Base-by-base conservation (phyloP, 2,329 filamentous ascomycete genomes). In the Fusarium falciforme region DNA sequence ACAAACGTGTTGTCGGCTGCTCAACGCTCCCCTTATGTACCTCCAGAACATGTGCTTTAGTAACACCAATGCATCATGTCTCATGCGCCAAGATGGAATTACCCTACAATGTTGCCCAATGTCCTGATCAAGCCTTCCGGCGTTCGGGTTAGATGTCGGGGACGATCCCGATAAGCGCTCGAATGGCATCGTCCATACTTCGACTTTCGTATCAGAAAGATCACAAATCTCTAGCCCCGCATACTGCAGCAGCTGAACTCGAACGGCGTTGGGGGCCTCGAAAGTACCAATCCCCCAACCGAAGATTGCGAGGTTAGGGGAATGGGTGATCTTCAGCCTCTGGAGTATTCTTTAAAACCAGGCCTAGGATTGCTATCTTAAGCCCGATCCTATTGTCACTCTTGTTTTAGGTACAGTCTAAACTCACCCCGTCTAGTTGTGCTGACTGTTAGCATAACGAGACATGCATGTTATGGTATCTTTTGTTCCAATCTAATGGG, bases 141-240 rank as follows among this genome's bases (percentile, higher is more conserved):
- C 42, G 22, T 47, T 27, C 42, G 22, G 33, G 40, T 36, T 47
- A 17, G 40, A 36, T 38, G 38, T 68, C 27, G 38, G 64, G 20
- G 67, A 14, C 14, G 44, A 35, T 61, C 59, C 42, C 59, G 59
- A 61, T 52, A 68, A 54, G 52, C 49, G 40, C 35, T 54, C 29
- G 40, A 69, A 69, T 69, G 33, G 54, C 40, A 64, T 52, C 27
- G 17, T 20, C 35, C 20, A 52, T 42, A 33, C 40, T 55, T 20
- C 20, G 17, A 20, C 20, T 20, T 20, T 38, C 29, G 17, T 35
- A 10, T 42, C n/a, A 27, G 38, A 33, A 47, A 31, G 58, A 54
- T 35, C 29, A 35, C n/a, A 27, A 31, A 36, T 40, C n/a, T 20
- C 16, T 17, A 29, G n/a, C 31, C 42, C 33, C 59, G 40, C 42